Evolutionary conservation across 148 eudicot genomes (phyloP).

Genomic region (Rhododendron molle): DNA sequence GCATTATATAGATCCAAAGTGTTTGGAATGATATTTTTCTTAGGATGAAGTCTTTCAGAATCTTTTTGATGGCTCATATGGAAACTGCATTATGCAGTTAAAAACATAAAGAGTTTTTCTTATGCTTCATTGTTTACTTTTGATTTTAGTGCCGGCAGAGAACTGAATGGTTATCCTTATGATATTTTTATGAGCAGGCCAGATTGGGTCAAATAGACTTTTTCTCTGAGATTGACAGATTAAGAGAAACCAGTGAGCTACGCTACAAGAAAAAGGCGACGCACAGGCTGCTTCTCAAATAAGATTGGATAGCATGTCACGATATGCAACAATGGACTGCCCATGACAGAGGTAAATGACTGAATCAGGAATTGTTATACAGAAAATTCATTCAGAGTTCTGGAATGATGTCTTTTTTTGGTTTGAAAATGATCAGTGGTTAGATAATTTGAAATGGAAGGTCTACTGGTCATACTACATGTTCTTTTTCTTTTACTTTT

Average conservation of each 20-base stretch:
- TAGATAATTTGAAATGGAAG: neutral
- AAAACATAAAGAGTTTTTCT: neutral
- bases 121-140: neutral
- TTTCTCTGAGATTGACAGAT: constrained; percentile 57
- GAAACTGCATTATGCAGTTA: neutral
- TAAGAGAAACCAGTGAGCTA: constrained; percentile 73
- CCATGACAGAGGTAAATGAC: constrained; percentile 64
- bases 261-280: constrained; percentile 78
- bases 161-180: neutral
- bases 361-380: neutral
- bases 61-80: neutral
- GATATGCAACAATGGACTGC: constrained; percentile 74
- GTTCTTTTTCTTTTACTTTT: neutral
- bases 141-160: neutral
- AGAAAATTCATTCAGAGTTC: neutral
- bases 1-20: neutral
- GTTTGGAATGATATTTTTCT: neutral
- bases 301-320: constrained; percentile 79
- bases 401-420: neutral
- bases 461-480: neutral
- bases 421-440: neutral
- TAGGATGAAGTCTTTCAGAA: neutral
- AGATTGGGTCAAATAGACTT: constrained; percentile 75
- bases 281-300: constrained; percentile 65
- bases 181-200: constrained; percentile 33